Evolutionary conservation across 768 basidiomycete genomes (phyloP).

Genomic region (Termitomyces sp.): DNA sequence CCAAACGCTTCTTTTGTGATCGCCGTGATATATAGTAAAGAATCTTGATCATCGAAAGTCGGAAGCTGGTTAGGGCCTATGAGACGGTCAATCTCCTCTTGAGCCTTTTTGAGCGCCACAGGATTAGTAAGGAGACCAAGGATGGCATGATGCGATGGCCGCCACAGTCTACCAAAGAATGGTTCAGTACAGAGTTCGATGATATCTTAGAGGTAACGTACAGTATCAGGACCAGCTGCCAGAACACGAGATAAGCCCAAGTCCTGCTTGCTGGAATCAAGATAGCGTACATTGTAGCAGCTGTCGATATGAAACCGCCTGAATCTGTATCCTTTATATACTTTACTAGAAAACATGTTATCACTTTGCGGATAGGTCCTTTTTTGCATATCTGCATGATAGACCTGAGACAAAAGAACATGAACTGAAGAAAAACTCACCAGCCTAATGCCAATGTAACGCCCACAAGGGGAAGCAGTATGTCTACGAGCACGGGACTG

Average conservation of each 20-base stretch:
- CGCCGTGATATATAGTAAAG: slow-evolving; percentile 30
- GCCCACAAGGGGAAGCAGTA: too few relatives aligned
- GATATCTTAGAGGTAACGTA: not conserved
- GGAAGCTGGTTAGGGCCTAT: slow-evolving; percentile 26
- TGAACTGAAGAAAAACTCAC: too few relatives aligned
- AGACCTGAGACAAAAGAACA: too few relatives aligned
- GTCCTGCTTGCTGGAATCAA: slow-evolving; percentile 8
- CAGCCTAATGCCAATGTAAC: too few relatives aligned
- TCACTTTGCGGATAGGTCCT: too few relatives aligned
- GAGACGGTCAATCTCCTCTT: slow-evolving; percentile 27
- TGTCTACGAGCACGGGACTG: too few relatives aligned
- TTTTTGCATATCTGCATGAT: too few relatives aligned
- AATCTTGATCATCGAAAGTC: slow-evolving; percentile 21
- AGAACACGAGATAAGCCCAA: not conserved
- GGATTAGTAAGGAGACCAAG: slow-evolving; percentile 28
- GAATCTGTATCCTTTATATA: too few relatives aligned
- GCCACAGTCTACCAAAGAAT: slow-evolving; percentile 20
- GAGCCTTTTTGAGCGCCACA: slow-evolving; percentile 24
- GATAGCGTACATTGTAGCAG: slow-evolving; percentile 23
- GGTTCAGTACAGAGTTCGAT: not conserved
- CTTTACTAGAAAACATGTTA: too few relatives aligned
- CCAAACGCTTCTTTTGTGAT: slow-evolving; percentile 30
- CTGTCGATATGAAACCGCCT: slow-evolving; percentile 1
- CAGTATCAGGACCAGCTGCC: not conserved
- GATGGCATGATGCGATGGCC: slow-evolving; percentile 19